Evolutionary conservation across 495 filamentous ascomycete species (phyloP).

Genomic region (Elasticomyces elasticus): DNA sequence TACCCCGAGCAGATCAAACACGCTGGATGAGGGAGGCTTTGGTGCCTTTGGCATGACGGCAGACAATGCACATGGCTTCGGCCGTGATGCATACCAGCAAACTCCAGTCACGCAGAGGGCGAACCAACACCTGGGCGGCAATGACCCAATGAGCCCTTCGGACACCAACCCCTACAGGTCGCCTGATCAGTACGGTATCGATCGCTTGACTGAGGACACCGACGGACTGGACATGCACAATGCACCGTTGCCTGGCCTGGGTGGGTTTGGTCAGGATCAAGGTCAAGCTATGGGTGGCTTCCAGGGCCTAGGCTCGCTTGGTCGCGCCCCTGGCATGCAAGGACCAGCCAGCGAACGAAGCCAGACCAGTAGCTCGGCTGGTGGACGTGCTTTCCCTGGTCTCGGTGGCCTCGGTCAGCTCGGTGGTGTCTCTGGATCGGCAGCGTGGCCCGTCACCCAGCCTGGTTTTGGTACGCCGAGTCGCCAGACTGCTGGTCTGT

Average conservation of each 20-base stretch:
- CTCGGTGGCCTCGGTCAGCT: conserved; percentile 47
- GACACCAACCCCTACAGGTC: conserved; percentile 98
- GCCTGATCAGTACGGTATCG: conserved; percentile 67
- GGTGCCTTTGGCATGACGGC: conserved; percentile 70
- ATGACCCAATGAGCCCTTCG: conserved; percentile 76
- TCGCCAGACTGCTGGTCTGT: conserved; percentile 56
- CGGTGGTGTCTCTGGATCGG: conserved; percentile 28
- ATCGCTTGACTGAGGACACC: conserved; percentile 49
- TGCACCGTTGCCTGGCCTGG: conserved; percentile 48
- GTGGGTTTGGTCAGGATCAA: conserved; percentile 42
- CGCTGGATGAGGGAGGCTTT: conserved; percentile 42
- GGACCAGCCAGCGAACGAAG: conserved; percentile 69
- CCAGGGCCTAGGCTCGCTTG: conserved; percentile 23
- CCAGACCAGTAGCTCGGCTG: conserved; percentile 75
- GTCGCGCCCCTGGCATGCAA: conserved; percentile 36
- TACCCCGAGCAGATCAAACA: conserved; percentile 49
- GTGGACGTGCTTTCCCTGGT: conserved; percentile 56
- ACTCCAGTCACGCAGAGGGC: conserved; percentile 45
- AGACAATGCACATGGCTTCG: conserved; percentile 50
- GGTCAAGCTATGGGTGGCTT: conserved; percentile 29
- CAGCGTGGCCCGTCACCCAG: conserved; percentile 54
- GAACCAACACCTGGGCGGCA: conserved; percentile 30
- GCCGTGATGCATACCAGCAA: conserved; percentile 49
- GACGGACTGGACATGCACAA: conserved; percentile 50
- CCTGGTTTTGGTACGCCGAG: conserved; percentile 62